These are phyloP conservation scores for Fusarium buharicum DNA, from an alignment of 2,329 filamentous ascomycete species.

Conservation along the genomic window DNA sequence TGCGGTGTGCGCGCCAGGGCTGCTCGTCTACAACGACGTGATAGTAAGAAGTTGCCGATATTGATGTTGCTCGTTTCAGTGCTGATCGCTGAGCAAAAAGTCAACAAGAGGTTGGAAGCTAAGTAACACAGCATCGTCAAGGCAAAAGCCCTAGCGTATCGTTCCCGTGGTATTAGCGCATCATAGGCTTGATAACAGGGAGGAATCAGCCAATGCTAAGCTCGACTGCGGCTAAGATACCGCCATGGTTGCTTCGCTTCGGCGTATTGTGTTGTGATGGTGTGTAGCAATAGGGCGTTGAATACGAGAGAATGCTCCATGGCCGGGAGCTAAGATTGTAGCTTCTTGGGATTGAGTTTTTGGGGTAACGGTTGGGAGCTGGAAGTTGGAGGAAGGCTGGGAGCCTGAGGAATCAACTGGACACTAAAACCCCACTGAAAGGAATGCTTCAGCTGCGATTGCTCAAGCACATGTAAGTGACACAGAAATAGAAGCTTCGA, in stretches of 20 bases:
- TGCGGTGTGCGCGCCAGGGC: not conserved
- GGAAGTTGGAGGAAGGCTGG: constrained; percentile 5
- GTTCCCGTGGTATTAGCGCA: constrained; percentile 31
- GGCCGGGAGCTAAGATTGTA: constrained; percentile 1
- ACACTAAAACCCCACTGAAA: constrained; percentile 1
- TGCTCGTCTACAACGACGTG: not conserved
- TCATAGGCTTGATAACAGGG: constrained; percentile 6
- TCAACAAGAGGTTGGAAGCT: constrained; percentile 19
- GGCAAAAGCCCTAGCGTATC: constrained; percentile 27
- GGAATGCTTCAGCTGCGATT: no score
- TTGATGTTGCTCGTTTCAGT: constrained; percentile 12
- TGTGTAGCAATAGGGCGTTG: constrained; percentile 35
- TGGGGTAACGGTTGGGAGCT: constrained; percentile 21
- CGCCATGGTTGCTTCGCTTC: constrained; percentile 27
- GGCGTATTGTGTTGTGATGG: constrained; percentile 16
- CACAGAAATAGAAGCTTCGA: not conserved
- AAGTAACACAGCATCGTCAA: constrained; percentile 1
- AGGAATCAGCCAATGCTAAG: constrained; percentile 28
- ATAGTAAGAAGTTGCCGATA: constrained; percentile 6
- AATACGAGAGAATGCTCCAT: constrained; percentile 42
- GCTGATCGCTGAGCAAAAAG: constrained; percentile 4
- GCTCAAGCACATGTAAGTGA: not conserved
- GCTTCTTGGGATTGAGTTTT: constrained; percentile 22
- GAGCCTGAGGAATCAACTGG: constrained; percentile 25
- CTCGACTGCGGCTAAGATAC: constrained; percentile 21